These are phyloP conservation scores for Xylariaceae sp. DNA, from an alignment of 2,329 filamentous ascomycete species.

Conservation along the genomic window DNA sequence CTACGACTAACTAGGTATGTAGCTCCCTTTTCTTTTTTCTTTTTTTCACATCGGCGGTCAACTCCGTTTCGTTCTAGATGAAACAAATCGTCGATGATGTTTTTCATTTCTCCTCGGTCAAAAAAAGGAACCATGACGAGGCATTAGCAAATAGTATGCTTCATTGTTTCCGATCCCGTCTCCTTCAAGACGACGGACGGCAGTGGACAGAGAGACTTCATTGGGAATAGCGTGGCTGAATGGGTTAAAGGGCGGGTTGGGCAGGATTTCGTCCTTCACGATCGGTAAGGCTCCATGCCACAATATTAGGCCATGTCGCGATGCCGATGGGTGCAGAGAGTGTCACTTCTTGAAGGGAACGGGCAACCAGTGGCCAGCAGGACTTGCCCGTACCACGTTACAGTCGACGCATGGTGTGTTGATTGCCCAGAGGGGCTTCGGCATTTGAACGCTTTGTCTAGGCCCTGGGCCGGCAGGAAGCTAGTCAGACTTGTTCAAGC, in stretches of 20 bases:
- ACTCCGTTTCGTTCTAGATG: neutral
- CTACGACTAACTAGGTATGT: neutral
- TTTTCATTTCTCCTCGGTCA: neutral
- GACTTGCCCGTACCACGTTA: conserved; percentile 28
- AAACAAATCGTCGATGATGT: neutral
- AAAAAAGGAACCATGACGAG: neutral
- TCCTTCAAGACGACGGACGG: neutral
- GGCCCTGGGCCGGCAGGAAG: neutral
- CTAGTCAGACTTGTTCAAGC: neutral
- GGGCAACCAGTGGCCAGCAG: conserved; percentile 19
- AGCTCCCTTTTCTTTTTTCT: neutral
- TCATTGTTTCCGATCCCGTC: neutral
- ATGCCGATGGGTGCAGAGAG: neutral
- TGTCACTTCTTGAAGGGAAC: conserved; percentile 7
- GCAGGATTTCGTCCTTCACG: conserved; percentile 9
- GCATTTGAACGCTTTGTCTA: conserved; percentile 20
- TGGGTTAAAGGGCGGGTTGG: conserved; percentile 4
- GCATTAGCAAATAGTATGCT: conserved; percentile 9
- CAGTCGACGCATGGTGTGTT: conserved; percentile 22
- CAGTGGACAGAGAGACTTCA: conserved; percentile 4
- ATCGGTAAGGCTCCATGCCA: conserved; percentile 8
- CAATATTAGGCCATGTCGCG: neutral
- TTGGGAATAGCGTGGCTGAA: conserved; percentile 8
- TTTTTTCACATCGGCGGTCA: conserved; percentile 1
- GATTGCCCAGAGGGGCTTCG: conserved; percentile 20